Evolutionary conservation across 345 rosid species (phyloP).

Genomic region (Eucalyptus pauciflora): DNA sequence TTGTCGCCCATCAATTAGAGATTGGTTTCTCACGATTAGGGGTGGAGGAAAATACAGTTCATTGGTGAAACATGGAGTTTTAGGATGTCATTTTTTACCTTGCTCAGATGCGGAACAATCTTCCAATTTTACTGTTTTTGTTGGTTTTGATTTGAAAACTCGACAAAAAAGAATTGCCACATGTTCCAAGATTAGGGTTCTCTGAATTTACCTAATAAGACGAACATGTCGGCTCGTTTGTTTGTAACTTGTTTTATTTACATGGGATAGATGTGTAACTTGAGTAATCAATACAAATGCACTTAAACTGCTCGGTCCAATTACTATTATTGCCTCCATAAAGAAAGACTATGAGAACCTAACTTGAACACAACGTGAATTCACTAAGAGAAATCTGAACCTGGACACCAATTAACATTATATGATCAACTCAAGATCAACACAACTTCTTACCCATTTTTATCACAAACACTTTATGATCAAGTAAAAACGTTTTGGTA

Average conservation of each 20-base stretch:
- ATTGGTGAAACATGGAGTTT: not conserved
- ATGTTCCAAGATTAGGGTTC: not conserved
- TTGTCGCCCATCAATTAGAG: not conserved
- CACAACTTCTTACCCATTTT: not conserved
- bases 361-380: not conserved
- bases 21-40: not conserved
- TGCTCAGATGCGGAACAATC: not conserved
- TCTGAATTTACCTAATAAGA: not conserved
- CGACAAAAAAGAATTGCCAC: not conserved
- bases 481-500: not conserved
- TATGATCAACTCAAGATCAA: not conserved
- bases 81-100: not conserved
- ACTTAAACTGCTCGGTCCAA: not conserved
- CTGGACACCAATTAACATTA: not conserved
- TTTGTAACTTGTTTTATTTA: not conserved
- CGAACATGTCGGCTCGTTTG: not conserved
- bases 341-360: not conserved
- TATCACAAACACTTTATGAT: not conserved
- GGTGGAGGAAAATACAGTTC: not conserved
- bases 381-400: not conserved
- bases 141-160: not conserved
- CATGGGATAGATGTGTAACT: not conserved
- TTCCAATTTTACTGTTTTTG: not conserved
- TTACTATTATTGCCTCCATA: not conserved
- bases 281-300: not conserved